Evolutionary conservation across 768 basidiomycete species (phyloP), one percentile per base, ranked within the genome.

Genomic region (Roridomyces roridus): DNA sequence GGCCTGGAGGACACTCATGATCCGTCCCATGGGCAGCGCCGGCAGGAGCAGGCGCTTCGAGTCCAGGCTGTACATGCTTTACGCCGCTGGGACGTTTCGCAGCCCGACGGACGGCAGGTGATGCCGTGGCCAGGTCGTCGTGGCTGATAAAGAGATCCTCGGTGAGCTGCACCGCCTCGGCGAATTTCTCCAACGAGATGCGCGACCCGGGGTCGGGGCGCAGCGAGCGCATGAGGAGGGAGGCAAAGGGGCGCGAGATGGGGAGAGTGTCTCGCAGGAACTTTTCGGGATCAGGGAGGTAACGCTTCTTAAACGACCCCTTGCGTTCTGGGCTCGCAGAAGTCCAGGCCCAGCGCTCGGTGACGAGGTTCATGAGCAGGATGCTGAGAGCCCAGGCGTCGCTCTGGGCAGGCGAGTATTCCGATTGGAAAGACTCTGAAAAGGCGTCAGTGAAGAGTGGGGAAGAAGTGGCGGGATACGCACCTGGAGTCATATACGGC

Each of bases 311-410:
- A 31, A 43, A 65, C 5, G 43, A 46, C 9, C 5, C 1, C 46
- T 65, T 55, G 29, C 15, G 31, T 10, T 14, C 4, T 35, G 31
- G 0, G 23, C 46, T 20, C 5, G 85, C 83, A 53, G 73, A 69
- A 43, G 72, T 69, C 85, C 85, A 86, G 18, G 82, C 83, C 58
- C 79, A 80, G 41, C 79, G 76, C 2, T 77, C 78, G 52, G 78
- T 77, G 40, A 80, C 72, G 41, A 85, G 73, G 68, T 85, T 85
- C 69, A 82, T 73, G 56, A 87, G 77, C 58, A 85, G 79, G 62
- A 87, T 73, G 42, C 70, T 71, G 21, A 77, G 69, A 9, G 75
- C 61, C 75, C 75, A 77, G 52, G 71, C 46, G 46, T 75, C 74
- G 52, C 51, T 80, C 28, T 69, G 65, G 44, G 76, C 73, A 70